These are phyloP conservation scores for Candida succiphila DNA, from an alignment of 805 yeast genomes.

Conservation along the genomic window DNA sequence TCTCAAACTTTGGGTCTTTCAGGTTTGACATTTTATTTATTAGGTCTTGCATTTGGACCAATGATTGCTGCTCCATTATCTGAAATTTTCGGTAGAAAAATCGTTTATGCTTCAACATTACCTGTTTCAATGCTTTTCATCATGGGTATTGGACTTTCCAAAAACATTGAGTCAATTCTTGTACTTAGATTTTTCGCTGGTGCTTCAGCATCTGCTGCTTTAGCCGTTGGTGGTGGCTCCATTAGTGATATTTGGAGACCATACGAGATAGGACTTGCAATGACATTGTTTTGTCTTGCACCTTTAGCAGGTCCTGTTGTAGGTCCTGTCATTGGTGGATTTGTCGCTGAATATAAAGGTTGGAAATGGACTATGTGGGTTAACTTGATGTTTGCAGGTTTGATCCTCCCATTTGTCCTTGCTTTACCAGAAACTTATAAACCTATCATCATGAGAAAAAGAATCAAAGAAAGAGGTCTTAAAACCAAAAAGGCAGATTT, in stretches of 20 bases:
- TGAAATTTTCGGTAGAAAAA: constrained; percentile 58
- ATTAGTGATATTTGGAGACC: constrained; percentile 69
- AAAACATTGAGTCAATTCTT: constrained; percentile 49
- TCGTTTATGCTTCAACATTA: constrained; percentile 47
- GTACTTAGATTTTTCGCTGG: constrained; percentile 71
- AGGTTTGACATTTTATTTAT: constrained; percentile 59
- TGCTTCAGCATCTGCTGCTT: constrained; percentile 68
- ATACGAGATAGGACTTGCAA: constrained; percentile 58
- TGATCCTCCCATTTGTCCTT: constrained; percentile 33
- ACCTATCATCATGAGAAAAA: constrained; percentile 46
- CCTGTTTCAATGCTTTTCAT: constrained; percentile 63
- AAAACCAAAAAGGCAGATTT: constrained; percentile 29
- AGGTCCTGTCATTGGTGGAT: constrained; percentile 70
- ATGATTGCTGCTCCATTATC: constrained; percentile 64
- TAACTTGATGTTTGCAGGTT: constrained; percentile 56
- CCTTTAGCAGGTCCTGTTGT: constrained; percentile 76
- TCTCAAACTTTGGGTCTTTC: constrained; percentile 53
- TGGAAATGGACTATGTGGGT: constrained; percentile 73
- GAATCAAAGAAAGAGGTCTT: constrained; percentile 55
- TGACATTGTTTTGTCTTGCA: constrained; percentile 68
- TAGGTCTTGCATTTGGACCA: constrained; percentile 69
- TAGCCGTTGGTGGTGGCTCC: constrained; percentile 81
- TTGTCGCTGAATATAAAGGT: constrained; percentile 51
- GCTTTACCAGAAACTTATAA: constrained; percentile 64
- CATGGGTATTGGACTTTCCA: constrained; percentile 63